Evolutionary conservation across 495 filamentous ascomycete genomes (phyloP).

Genomic region (Talaromyces proteolyticus): DNA sequence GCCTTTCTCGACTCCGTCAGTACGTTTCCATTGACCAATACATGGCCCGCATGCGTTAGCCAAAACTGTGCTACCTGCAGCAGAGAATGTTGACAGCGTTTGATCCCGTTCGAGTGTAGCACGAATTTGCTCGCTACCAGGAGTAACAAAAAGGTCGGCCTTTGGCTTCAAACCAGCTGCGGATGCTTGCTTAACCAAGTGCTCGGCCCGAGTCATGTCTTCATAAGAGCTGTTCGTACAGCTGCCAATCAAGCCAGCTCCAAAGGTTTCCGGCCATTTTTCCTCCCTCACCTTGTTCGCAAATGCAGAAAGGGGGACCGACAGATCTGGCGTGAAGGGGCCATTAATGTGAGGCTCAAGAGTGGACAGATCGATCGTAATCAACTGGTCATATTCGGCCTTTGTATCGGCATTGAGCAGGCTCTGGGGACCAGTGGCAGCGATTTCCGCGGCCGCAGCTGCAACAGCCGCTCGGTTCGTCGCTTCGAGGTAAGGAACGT

Average conservation of each 20-base stretch:
- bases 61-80: conserved; percentile 81
- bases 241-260: conserved; percentile 90
- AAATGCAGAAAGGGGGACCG: conserved; percentile 85
- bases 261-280: conserved; percentile 85
- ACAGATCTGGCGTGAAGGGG: conserved; percentile 91
- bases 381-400: conserved; percentile 82
- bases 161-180: conserved; percentile 84
- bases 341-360: conserved; percentile 98
- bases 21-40: conserved; percentile 95
- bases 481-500: conserved; percentile 72
- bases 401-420: conserved; percentile 69
- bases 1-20: conserved; percentile 74
- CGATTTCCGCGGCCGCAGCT: conserved; percentile 49
- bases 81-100: conserved; percentile 78
- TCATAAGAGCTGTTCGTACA: conserved; percentile 98
- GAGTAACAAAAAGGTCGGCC: conserved; percentile 90
- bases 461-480: conserved; percentile 76
- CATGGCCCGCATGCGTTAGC: conserved; percentile 96
- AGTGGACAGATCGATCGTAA: conserved; percentile 85
- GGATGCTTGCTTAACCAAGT: conserved; percentile 83
- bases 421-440: conserved; percentile 43
- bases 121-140: conserved; percentile 93
- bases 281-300: conserved; percentile 75
- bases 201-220: conserved; percentile 93
- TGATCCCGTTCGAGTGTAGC: conserved; percentile 84